A percentile compares a stretch with the other conserved stretches of the same genome.
phyloP scores from a whole-genome alignment of 2,329 filamentous ascomycete genomes.

The Saccharata proteae region DNA sequence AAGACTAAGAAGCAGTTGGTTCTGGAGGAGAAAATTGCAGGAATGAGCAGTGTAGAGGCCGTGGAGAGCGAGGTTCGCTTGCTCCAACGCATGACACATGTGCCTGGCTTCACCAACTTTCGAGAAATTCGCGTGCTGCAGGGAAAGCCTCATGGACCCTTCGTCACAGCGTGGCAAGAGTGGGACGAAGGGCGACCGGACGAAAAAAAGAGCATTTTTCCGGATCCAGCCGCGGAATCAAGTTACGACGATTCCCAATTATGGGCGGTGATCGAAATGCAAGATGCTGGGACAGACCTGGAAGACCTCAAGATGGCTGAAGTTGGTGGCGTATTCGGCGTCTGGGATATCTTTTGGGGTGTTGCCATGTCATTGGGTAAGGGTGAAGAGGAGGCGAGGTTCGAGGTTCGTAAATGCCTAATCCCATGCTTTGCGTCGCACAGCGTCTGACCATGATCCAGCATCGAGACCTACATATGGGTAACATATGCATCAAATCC shows the following conservation, averaged over 20 bases:
- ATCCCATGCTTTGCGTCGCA: no score
- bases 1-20: conserved; percentile 16
- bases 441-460: no score
- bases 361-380: conserved; percentile 49
- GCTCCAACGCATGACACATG: conserved; percentile 44
- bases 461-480: conserved; percentile 54
- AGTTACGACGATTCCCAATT: conserved; percentile 44
- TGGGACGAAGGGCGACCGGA: conserved; percentile 33
- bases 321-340: conserved; percentile 28
- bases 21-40: conserved; percentile 24
- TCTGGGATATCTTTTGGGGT: conserved; percentile 57
- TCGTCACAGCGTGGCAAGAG: conserved; percentile 33
- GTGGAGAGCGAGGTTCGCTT: conserved; percentile 38
- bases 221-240: conserved; percentile 42
- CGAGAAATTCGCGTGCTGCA: conserved; percentile 46
- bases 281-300: conserved; percentile 49
- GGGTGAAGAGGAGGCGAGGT: conserved; percentile 46
- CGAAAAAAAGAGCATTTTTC: conserved; percentile 38
- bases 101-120: conserved; percentile 52
- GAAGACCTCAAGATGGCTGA: conserved; percentile 13
- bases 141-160: conserved; percentile 41
- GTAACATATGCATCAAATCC: conserved; percentile 49
- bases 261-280: conserved; percentile 55
- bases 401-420: no score
- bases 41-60: conserved; percentile 32